A percentile compares a stretch with the other conserved stretches of the same genome.
Conservation (phyloP, 1,284 basidiomycete genomes). For the Ganoderma lucidum region DNA sequence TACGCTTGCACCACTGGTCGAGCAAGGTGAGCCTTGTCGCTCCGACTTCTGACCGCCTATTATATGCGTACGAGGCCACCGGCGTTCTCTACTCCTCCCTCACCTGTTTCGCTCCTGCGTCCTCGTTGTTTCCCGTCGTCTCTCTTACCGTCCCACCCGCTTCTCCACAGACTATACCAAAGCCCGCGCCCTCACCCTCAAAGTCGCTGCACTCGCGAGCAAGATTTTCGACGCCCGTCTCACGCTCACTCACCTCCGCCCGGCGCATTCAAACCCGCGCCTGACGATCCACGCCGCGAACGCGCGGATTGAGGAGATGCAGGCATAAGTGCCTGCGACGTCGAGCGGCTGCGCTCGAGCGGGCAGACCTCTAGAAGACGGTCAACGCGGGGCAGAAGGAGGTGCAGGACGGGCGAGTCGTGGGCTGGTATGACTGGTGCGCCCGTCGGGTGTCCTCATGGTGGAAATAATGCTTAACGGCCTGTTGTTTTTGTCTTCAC, state of each 20-base stretch:
- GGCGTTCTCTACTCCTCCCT: not conserved
- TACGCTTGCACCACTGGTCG: conserved; percentile 68
- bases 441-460: conserved; percentile 26
- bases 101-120: not conserved
- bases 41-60: not conserved
- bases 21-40: conserved; percentile 56
- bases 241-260: conserved; percentile 77
- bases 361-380: conserved; percentile 74
- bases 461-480: not conserved
- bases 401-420: conserved; percentile 68
- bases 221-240: conserved; percentile 84
- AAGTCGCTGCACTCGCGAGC: conserved; percentile 68
- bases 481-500: not conserved
- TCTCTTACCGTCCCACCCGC: not conserved
- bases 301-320: conserved; percentile 77
- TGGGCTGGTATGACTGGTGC: conserved; percentile 76
- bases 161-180: conserved; percentile 60
- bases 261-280: conserved; percentile 79
- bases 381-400: conserved; percentile 68
- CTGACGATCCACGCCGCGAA: conserved; percentile 78
- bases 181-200: conserved; percentile 59
- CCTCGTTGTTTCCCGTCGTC: not conserved
- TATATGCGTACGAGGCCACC: not conserved
- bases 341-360: conserved; percentile 71
- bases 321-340: conserved; percentile 67